These are phyloP conservation scores for Alternaria sp. DNA, from an alignment of 2,329 filamentous ascomycete species.

Conservation along the genomic window DNA sequence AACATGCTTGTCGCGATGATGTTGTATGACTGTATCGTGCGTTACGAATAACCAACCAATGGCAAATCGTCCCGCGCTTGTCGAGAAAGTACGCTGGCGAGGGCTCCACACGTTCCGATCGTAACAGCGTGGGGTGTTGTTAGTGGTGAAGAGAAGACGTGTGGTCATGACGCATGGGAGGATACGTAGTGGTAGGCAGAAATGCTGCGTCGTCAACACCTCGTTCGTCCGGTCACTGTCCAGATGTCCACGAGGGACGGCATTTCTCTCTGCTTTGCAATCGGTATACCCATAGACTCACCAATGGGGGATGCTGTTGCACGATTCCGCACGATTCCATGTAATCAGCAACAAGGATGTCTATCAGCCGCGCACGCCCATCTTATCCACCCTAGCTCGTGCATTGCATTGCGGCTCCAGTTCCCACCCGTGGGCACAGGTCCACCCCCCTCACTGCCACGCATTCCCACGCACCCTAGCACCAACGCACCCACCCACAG, in stretches of 20 bases:
- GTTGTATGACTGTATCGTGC: constrained; percentile 44
- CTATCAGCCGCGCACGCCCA: constrained; percentile 20
- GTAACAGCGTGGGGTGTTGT: constrained; percentile 13
- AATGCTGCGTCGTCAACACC: not conserved
- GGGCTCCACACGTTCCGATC: not conserved
- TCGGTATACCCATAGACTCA: not conserved
- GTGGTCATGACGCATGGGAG: constrained; percentile 11
- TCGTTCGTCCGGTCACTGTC: constrained; percentile 2
- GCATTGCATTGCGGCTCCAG: constrained; percentile 34
- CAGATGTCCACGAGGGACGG: not conserved
- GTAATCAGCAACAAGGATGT: constrained; percentile 9
- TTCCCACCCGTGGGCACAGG: constrained; percentile 21
- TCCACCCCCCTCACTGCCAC: constrained; percentile 28
- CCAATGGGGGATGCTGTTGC: constrained; percentile 6
- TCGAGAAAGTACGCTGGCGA: constrained; percentile 2
- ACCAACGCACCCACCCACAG: constrained; percentile 23
- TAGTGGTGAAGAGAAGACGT: constrained; percentile 6
- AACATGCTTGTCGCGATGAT: constrained; percentile 27
- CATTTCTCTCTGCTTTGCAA: constrained; percentile 7
- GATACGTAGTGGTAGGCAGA: constrained; percentile 13
- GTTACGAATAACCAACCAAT: constrained; percentile 27
- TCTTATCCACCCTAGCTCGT: constrained; percentile 5
- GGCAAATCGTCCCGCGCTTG: constrained; percentile 12
- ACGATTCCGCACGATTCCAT: constrained; percentile 14
- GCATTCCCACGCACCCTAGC: not conserved